phyloP scores from a whole-genome alignment of 2,329 filamentous ascomycete genomes.

The Alternaria sp. region DNA sequence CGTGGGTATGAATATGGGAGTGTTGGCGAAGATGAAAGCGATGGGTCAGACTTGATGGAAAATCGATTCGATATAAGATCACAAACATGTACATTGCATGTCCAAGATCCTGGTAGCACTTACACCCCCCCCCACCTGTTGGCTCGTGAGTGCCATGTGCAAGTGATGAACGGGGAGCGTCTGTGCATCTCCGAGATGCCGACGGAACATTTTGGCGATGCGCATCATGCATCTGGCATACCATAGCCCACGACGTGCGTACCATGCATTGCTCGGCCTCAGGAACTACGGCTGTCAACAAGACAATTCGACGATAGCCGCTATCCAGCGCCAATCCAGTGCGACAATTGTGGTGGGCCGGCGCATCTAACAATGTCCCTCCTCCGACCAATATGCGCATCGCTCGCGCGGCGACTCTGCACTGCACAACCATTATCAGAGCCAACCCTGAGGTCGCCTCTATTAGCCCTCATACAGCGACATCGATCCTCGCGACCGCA shows the following conservation, averaged over 20 bases:
- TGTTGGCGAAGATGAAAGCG: constrained; percentile 33
- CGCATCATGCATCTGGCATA: constrained; percentile 3
- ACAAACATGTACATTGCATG: not conserved
- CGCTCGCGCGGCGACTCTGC: constrained; percentile 40
- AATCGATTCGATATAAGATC: not conserved
- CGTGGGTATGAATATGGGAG: constrained; percentile 84
- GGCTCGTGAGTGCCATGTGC: not conserved
- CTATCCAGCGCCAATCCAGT: not conserved
- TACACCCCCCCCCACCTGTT: not conserved
- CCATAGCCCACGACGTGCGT: constrained; percentile 2
- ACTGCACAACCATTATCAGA: constrained; percentile 22
- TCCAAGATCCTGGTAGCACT: not conserved
- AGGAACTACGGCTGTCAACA: not conserved
- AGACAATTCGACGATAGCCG: not conserved
- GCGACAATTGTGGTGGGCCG: constrained; percentile 2
- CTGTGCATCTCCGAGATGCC: constrained; percentile 6
- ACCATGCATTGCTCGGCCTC: constrained; percentile 12
- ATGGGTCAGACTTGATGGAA: not conserved
- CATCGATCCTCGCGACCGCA: constrained; percentile 16
- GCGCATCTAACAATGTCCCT: constrained; percentile 34
- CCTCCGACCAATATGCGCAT: constrained; percentile 34
- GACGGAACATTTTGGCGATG: constrained; percentile 8
- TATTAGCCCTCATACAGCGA: constrained; percentile 30
- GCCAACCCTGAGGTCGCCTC: constrained; percentile 22
- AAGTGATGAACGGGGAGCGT: not conserved